These are phyloP conservation scores for Biscogniauxia marginata DNA, from an alignment of 2,329 filamentous ascomycete species.

Conservation along the genomic window DNA sequence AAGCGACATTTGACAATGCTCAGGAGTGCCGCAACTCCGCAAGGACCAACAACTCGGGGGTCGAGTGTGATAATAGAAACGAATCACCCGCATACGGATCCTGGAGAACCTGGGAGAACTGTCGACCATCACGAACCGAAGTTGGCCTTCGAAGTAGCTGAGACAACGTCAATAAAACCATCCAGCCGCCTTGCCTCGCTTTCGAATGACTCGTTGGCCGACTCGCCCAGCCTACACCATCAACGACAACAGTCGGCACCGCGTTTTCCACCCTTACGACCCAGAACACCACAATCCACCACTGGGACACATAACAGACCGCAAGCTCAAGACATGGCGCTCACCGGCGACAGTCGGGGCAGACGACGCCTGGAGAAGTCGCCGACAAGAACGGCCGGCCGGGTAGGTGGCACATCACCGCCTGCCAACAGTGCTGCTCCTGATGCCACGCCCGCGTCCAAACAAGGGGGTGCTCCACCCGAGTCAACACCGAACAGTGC, in stretches of 20 bases:
- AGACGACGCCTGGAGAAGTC: constrained; percentile 28
- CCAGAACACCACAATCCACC: constrained; percentile 16
- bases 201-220: constrained; percentile 6
- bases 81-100: constrained; percentile 5
- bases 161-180: constrained; percentile 17
- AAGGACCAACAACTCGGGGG: constrained; percentile 8
- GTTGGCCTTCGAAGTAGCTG: constrained; percentile 24
- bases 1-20: constrained; percentile 26
- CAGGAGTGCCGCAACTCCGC: constrained; percentile 16
- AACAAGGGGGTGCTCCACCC: constrained; percentile 24
- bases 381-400: constrained; percentile 31
- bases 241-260: constrained; percentile 30
- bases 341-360: constrained; percentile 41
- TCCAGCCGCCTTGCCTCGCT: constrained; percentile 8
- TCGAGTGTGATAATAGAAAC: constrained; percentile 13
- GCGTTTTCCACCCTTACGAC: constrained; percentile 11
- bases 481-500: constrained; percentile 36
- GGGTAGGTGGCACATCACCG: constrained; percentile 32
- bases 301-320: constrained; percentile 18
- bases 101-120: constrained; percentile 13
- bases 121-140: constrained; percentile 14
- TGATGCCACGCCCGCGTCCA: constrained; percentile 35
- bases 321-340: constrained; percentile 38
- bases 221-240: constrained; percentile 21
- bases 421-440: constrained; percentile 24